Evolutionary conservation across 129 eudicot species (phyloP).

Genomic region (Flaveria trinervia): DNA sequence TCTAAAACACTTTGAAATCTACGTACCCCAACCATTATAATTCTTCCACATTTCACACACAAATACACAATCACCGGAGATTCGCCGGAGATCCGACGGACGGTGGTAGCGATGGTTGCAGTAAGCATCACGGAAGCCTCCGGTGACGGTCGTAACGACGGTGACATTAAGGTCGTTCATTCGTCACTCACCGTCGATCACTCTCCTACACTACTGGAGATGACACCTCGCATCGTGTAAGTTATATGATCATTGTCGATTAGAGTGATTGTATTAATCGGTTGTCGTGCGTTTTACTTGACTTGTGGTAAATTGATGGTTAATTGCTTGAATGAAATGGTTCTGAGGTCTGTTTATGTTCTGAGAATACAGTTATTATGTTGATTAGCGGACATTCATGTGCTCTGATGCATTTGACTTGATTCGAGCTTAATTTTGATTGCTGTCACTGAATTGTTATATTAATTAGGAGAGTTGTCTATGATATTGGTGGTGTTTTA

Average conservation of each 20-base stretch:
- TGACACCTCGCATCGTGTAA: slow-evolving; percentile 69
- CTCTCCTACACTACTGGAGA: slow-evolving; percentile 56
- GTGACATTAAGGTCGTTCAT: slow-evolving; percentile 46
- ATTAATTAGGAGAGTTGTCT: too few species aligned
- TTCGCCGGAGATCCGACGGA: slow-evolving; percentile 9
- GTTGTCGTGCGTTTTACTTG: background rate
- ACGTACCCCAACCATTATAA: slow-evolving; percentile 26
- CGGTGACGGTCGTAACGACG: slow-evolving; percentile 43
- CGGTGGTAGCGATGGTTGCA: slow-evolving; percentile 24
- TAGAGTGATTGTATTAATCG: background rate
- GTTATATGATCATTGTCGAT: background rate
- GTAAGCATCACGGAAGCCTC: slow-evolving; percentile 55
- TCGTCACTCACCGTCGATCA: slow-evolving; percentile 71
- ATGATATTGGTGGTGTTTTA: too few species aligned
- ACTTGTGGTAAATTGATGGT: background rate
- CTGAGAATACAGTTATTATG: background rate
- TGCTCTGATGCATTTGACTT: slow-evolving; percentile 7
- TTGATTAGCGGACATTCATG: background rate
- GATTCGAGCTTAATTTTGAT: background rate
- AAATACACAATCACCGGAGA: slow-evolving; percentile 21
- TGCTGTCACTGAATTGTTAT: too few species aligned
- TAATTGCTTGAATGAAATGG: background rate
- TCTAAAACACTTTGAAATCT: slow-evolving; percentile 5
- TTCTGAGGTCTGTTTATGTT: background rate
- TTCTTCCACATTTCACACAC: slow-evolving; percentile 17